These are phyloP conservation scores for Aspergillus flavus DNA, from an alignment of 2,329 filamentous ascomycete species.

Conservation along the genomic window DNA sequence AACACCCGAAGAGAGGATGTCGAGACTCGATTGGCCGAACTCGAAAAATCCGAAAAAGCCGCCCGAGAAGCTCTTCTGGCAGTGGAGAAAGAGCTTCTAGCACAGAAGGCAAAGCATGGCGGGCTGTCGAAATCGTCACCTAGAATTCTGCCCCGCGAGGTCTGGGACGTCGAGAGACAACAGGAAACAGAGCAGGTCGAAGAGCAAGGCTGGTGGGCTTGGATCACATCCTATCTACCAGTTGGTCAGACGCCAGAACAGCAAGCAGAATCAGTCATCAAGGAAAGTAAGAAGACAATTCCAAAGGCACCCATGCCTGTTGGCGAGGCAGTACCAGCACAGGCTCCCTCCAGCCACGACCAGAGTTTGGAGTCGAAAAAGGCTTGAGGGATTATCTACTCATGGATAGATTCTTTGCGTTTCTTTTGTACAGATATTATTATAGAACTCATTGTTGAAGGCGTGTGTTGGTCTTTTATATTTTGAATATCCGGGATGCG, in stretches of 20 bases:
- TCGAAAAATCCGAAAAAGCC: constrained; percentile 55
- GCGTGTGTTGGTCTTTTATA: neutral
- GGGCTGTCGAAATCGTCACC: constrained; percentile 29
- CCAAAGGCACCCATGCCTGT: neutral
- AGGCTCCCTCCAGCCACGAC: neutral
- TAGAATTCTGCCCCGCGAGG: constrained; percentile 43
- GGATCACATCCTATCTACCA: constrained; percentile 37
- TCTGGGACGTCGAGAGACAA: constrained; percentile 40
- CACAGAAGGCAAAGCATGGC: constrained; percentile 42
- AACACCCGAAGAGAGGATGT: constrained; percentile 62
- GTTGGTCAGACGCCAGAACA: constrained; percentile 23
- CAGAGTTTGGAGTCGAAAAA: constrained; percentile 3
- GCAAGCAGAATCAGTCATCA: constrained; percentile 13
- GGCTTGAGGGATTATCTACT: constrained; percentile 2
- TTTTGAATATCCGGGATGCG: constrained; percentile 9
- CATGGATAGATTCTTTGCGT: constrained; percentile 1
- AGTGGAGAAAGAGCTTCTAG: constrained; percentile 50
- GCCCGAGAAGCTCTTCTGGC: constrained; percentile 44
- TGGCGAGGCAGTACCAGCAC: neutral
- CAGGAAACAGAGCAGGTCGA: constrained; percentile 30
- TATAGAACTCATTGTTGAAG: constrained; percentile 2
- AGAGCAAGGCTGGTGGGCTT: constrained; percentile 36
- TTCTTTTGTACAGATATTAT: neutral
- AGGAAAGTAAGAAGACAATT: constrained; percentile 7
- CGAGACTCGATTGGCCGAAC: constrained; percentile 58